Evolutionary conservation across 768 basidiomycete species (phyloP).

Genomic region (Hygrocybe punicea): DNA sequence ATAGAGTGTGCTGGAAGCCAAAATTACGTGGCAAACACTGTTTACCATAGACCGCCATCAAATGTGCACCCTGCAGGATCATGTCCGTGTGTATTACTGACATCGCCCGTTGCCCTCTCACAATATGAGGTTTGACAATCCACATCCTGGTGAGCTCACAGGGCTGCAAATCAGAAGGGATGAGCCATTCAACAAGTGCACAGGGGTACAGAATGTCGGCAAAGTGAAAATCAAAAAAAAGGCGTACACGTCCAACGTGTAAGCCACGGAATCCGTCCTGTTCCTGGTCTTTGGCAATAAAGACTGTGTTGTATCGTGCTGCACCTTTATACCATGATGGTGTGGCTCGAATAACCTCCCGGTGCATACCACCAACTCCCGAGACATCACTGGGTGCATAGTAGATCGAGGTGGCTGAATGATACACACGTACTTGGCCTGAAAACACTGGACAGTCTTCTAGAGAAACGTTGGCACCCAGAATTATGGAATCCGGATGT

Average conservation of each 20-base stretch:
- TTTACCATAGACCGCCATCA: conserved; percentile 5
- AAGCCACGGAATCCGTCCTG: conserved; percentile 22
- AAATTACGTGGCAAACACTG: conserved; percentile 4
- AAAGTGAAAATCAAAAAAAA: conserved; percentile 29
- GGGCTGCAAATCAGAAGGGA: conserved; percentile 15
- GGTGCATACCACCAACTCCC: conserved; percentile 15
- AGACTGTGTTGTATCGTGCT: conserved; percentile 24
- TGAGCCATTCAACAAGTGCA: conserved; percentile 34
- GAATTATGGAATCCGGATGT: not conserved
- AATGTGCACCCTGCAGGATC: not conserved
- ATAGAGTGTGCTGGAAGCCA: conserved; percentile 7
- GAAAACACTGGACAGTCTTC: conserved; percentile 2
- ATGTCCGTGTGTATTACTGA: conserved; percentile 27
- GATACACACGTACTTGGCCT: not conserved
- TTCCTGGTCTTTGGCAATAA: conserved; percentile 16
- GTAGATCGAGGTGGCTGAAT: not conserved
- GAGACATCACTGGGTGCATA: not conserved
- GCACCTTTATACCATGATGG: conserved; percentile 18
- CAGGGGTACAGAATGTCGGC: conserved; percentile 19
- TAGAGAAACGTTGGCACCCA: not conserved
- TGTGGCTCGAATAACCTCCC: conserved; percentile 25
- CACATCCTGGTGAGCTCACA: conserved; percentile 30
- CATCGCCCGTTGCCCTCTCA: not conserved
- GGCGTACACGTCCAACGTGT: conserved; percentile 22
- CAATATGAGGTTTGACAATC: conserved; percentile 16